Conservation (phyloP, 805 yeast species). For the Starmera quercuum region DNA sequence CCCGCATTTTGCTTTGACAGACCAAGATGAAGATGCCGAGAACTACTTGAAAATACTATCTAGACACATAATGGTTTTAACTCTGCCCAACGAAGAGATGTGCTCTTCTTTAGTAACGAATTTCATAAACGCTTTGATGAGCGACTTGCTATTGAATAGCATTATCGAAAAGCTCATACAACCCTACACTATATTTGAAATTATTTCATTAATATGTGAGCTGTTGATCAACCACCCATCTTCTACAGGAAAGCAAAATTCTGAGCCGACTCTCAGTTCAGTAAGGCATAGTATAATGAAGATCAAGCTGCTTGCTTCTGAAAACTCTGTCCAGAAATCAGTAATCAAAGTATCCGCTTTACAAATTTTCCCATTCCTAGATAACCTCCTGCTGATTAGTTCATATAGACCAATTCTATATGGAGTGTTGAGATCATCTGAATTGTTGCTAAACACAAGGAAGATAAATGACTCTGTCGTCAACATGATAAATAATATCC, state of each 20-base stretch:
- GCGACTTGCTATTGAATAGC: constrained; percentile 34
- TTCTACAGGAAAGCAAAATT: too few species aligned
- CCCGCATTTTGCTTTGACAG: constrained; percentile 26
- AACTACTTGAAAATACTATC: constrained; percentile 29
- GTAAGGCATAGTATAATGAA: too few species aligned
- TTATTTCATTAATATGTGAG: constrained; percentile 18
- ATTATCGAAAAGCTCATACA: constrained; percentile 37
- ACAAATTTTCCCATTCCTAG: constrained; percentile 17
- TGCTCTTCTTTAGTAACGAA: constrained; percentile 30
- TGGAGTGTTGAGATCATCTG: constrained; percentile 17
- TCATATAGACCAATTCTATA: constrained; percentile 24
- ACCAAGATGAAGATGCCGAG: constrained; percentile 17
- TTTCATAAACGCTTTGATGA: constrained; percentile 31
- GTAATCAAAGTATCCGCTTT: constrained; percentile 8
- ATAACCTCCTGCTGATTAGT: constrained; percentile 12
- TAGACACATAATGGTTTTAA: constrained; percentile 23
- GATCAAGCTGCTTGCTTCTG: too few species aligned
- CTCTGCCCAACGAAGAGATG: constrained; percentile 33
- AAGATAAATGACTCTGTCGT: constrained; percentile 12
- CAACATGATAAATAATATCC: constrained; percentile 14
- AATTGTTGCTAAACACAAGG: constrained; percentile 7
- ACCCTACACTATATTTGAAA: constrained; percentile 44
- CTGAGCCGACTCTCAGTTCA: too few species aligned
- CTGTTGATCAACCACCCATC: too few species aligned
- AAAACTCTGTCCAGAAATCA: too few species aligned